phyloP scores from a whole-genome alignment of 2,329 filamentous ascomycete genomes.

The Paracorniculantispora psalliotae region DNA sequence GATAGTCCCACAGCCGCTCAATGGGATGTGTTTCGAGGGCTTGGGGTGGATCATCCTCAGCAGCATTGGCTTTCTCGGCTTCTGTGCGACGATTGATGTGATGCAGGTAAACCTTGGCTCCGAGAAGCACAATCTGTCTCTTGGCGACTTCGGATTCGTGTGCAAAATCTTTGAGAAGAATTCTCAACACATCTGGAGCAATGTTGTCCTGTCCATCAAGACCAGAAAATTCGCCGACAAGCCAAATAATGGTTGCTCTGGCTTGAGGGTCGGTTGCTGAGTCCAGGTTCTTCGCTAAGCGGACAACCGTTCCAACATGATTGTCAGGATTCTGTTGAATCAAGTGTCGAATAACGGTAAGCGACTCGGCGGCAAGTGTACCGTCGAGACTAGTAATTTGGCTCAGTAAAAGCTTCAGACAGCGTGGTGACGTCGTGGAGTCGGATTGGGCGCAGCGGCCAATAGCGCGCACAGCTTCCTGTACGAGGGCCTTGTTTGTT shows the following conservation, averaged over 20 bases:
- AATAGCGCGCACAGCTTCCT: conserved; percentile 87
- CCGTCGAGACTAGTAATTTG: conserved; percentile 88
- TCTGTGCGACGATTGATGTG: conserved; percentile 64
- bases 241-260: conserved; percentile 92
- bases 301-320: conserved; percentile 80
- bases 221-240: conserved; percentile 90
- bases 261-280: conserved; percentile 82
- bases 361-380: conserved; percentile 81
- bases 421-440: conserved; percentile 65
- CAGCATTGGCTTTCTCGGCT: conserved; percentile 29
- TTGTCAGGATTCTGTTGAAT: conserved; percentile 84
- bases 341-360: conserved; percentile 91
- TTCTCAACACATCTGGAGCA: conserved; percentile 84
- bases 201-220: conserved; percentile 79
- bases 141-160: conserved; percentile 83
- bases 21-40: conserved; percentile 56
- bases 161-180: conserved; percentile 78
- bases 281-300: conserved; percentile 86
- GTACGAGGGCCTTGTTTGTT: conserved; percentile 68
- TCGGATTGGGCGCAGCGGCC: conserved; percentile 86
- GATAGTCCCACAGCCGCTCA: conserved; percentile 75
- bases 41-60: conserved; percentile 27
- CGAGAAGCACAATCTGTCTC: conserved; percentile 84
- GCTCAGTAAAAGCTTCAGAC: conserved; percentile 73
- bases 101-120: conserved; percentile 94